phyloP scores from a whole-genome alignment of 108 stramenopile genomes.

The Pseudonitzschia multiseries region DNA sequence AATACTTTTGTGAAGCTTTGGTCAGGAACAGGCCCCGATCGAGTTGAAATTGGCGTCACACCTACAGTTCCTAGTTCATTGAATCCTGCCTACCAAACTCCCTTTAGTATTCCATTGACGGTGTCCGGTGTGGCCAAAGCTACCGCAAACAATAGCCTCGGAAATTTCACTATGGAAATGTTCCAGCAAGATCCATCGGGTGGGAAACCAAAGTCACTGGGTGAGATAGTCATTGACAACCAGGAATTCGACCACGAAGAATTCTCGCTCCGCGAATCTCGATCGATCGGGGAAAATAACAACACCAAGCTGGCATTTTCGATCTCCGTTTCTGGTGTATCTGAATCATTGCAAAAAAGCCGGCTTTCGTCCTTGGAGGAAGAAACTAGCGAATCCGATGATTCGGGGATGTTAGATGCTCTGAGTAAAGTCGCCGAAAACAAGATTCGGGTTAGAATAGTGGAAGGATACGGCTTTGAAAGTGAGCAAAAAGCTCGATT shows the following conservation, averaged over 20 bases:
- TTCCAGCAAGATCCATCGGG: not conserved
- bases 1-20: conserved; percentile 56
- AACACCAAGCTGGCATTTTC: conserved; percentile 1
- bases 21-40: conserved; percentile 25
- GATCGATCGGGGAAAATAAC: not conserved
- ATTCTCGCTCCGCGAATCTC: not conserved
- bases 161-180: not conserved
- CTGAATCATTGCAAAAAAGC: not conserved
- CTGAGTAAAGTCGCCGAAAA: too few species aligned
- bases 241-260: not conserved
- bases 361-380: not conserved
- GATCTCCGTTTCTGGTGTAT: not conserved
- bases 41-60: conserved; percentile 27
- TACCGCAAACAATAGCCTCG: not conserved
- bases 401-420: not conserved
- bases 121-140: not conserved
- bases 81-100: conserved; percentile 44
- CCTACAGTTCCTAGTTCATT: conserved; percentile 42
- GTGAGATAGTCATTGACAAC: not conserved
- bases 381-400: not conserved
- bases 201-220: not conserved
- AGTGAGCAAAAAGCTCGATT: not conserved
- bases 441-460: not conserved
- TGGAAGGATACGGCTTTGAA: conserved; percentile 5
- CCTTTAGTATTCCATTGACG: conserved; percentile 24